phyloP scores from a whole-genome alignment of 2,329 filamentous ascomycete species.

The Chaetomiaceae sp. region DNA sequence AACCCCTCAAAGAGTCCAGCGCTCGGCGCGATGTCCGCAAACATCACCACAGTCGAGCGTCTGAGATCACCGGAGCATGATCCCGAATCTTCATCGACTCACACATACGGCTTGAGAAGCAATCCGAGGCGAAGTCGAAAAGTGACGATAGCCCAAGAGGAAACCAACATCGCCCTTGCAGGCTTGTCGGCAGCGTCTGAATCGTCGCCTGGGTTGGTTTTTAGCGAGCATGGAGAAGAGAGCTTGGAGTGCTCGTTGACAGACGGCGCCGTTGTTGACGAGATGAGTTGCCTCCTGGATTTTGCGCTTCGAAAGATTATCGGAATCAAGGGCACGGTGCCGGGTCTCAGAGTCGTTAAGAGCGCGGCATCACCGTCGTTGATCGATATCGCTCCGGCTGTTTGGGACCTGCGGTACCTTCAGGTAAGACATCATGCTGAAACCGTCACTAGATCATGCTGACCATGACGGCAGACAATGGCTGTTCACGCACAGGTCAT shows the following conservation, averaged over 20 bases:
- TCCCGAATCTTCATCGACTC: background rate
- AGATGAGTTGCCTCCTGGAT: constrained; percentile 22
- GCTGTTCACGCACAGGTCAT: constrained; percentile 18
- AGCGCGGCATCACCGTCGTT: constrained; percentile 19
- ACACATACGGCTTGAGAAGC: constrained; percentile 10
- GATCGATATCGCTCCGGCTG: constrained; percentile 29
- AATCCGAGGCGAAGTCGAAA: constrained; percentile 8
- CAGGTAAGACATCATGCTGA: constrained; percentile 21
- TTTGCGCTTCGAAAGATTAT: constrained; percentile 26
- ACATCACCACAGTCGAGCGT: constrained; percentile 3
- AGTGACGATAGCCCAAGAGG: constrained; percentile 5
- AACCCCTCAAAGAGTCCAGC: background rate
- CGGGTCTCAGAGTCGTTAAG: constrained; percentile 15
- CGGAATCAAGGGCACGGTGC: constrained; percentile 22
- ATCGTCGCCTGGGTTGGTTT: background rate
- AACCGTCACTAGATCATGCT: constrained; percentile 8
- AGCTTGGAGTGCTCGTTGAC: background rate
- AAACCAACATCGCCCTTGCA: background rate
- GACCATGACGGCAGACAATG: constrained; percentile 15
- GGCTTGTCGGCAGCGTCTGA: background rate
- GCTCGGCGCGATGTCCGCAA: background rate
- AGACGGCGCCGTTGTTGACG: constrained; percentile 1
- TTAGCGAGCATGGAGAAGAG: background rate
- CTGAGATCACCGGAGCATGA: background rate
- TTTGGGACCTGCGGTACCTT: constrained; percentile 31